Evolutionary conservation across 2,329 filamentous ascomycete species (phyloP).

Genomic region (Aspergillus carbonarius): DNA sequence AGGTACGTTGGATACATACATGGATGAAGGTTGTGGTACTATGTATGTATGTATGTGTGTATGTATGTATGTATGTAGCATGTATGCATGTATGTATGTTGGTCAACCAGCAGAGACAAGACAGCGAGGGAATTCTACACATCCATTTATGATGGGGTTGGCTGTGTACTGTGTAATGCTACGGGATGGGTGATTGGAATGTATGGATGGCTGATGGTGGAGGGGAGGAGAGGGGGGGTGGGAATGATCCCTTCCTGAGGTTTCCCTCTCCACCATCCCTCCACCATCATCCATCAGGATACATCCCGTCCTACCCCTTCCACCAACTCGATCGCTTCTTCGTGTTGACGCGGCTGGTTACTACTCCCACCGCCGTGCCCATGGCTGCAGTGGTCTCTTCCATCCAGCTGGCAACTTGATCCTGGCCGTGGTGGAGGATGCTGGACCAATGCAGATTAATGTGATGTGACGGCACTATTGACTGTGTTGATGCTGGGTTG

Average conservation of each 20-base stretch:
- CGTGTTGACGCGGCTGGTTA: conserved; percentile 7
- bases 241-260: too few species aligned
- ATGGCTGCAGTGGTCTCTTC: background rate
- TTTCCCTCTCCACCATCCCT: background rate
- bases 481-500: background rate
- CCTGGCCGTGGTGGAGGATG: background rate
- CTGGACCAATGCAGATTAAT: conserved; percentile 8
- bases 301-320: background rate
- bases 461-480: conserved; percentile 13
- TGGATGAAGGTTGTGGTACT: background rate
- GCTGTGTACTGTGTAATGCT: background rate
- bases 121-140: background rate
- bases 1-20: background rate
- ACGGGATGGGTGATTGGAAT: background rate
- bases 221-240: too few species aligned
- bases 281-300: background rate
- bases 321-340: background rate
- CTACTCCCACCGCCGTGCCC: background rate
- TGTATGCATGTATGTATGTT: background rate
- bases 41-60: background rate
- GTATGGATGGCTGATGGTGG: too few species aligned
- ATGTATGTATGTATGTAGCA: background rate
- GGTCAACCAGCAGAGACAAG: background rate
- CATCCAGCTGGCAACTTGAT: background rate
- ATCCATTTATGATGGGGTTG: background rate